These are phyloP conservation scores for Gynostemma pentaphyllum DNA, from an alignment of 306 rosid genomes.

Conservation along the genomic window DNA sequence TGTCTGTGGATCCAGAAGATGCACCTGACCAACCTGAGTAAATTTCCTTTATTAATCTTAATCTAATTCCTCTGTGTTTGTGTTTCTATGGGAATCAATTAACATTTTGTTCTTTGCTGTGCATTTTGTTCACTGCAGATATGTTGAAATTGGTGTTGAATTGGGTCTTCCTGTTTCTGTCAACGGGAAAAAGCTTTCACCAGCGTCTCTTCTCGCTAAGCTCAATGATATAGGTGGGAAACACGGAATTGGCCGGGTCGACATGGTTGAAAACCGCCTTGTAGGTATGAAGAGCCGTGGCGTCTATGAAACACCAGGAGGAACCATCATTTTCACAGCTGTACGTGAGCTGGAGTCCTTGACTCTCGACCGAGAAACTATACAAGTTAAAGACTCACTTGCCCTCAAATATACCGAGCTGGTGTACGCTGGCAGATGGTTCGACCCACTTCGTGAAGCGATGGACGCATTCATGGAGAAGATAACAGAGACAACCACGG, in stretches of 20 bases:
- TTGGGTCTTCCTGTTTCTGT: conserved; percentile 67
- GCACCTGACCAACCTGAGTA: conserved; percentile 85
- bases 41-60: conserved; percentile 7
- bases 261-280: conserved; percentile 93
- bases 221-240: conserved; percentile 77
- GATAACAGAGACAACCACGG: conserved; percentile 64
- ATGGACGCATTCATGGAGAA: conserved; percentile 88
- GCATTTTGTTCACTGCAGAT: conserved; percentile 27
- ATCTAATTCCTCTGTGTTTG: background rate
- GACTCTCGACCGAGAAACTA: conserved; percentile 71
- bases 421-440: conserved; percentile 96
- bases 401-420: conserved; percentile 87
- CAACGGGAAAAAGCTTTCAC: conserved; percentile 60
- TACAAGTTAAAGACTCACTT: conserved; percentile 57
- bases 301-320: conserved; percentile 94
- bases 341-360: conserved; percentile 66
- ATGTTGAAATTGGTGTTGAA: conserved; percentile 62
- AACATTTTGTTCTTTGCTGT: background rate
- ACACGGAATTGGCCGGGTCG: conserved; percentile 82
- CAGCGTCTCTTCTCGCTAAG: conserved; percentile 55
- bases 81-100: background rate
- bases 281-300: conserved; percentile 98
- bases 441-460: conserved; percentile 80
- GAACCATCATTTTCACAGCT: conserved; percentile 76
- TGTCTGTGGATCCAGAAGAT: conserved; percentile 83